Percentiles rank a stretch among this genome's conserved stretches.
Evolutionary conservation across 805 yeast species (phyloP).

Genomic region (Saccharomycopsis sp.): DNA sequence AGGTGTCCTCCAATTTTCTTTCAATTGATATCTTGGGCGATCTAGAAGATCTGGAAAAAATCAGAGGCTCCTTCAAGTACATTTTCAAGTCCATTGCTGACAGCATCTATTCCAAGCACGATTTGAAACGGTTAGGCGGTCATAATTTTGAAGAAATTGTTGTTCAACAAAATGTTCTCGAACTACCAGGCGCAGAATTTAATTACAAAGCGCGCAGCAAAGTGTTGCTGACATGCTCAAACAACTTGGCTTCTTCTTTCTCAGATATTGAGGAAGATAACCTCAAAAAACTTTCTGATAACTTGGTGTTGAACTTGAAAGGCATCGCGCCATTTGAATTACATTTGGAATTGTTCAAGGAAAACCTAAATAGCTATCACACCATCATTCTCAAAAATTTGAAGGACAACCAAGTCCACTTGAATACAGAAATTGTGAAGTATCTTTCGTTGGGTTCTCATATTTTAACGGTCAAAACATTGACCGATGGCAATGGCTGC

Average conservation of each 20-base stretch:
- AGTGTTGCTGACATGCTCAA: constrained; percentile 42
- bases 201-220: constrained; percentile 32
- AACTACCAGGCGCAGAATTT: constrained; percentile 54
- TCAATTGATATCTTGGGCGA: constrained; percentile 32
- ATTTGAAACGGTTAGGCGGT: constrained; percentile 25
- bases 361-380: constrained; percentile 45
- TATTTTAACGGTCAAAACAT: constrained; percentile 43
- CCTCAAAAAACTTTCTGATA: constrained; percentile 29
- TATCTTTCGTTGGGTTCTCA: constrained; percentile 65
- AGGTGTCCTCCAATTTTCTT: constrained; percentile 45
- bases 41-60: constrained; percentile 21
- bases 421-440: constrained; percentile 36
- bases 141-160: constrained; percentile 26
- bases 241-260: constrained; percentile 18
- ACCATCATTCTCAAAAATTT: constrained; percentile 38
- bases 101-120: constrained; percentile 42
- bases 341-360: constrained; percentile 51
- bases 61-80: constrained; percentile 55
- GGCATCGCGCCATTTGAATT: constrained; percentile 60
- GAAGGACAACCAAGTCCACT: constrained; percentile 29
- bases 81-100: constrained; percentile 57
- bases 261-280: constrained; percentile 31
- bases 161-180: constrained; percentile 45
- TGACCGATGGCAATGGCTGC: constrained; percentile 70
- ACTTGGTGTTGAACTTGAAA: constrained; percentile 44